Evolutionary conservation across 2,329 filamentous ascomycete genomes (phyloP).

Genomic region (Pseudogymnoascus sp.): DNA sequence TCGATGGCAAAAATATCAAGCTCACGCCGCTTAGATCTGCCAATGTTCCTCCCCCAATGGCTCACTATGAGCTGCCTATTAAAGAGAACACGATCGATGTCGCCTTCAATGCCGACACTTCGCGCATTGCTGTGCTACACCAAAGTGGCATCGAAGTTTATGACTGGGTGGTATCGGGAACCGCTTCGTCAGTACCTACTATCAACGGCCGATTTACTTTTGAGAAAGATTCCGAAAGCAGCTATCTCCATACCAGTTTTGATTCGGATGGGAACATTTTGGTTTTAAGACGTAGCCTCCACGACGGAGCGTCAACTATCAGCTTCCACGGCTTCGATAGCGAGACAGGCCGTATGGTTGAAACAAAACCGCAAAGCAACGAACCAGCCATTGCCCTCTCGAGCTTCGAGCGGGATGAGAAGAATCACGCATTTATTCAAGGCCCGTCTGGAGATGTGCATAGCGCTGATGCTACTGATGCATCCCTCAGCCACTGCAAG

Average conservation of each 20-base stretch:
- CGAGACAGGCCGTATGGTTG: constrained; percentile 23
- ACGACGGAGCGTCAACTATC: constrained; percentile 13
- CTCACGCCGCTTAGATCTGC: constrained; percentile 76
- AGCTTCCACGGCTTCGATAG: constrained; percentile 22
- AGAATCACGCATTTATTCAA: constrained; percentile 23
- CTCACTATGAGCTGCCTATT: constrained; percentile 62
- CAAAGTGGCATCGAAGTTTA: constrained; percentile 59
- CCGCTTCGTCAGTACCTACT: constrained; percentile 39
- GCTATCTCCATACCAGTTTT: neutral
- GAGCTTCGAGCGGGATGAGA: constrained; percentile 20
- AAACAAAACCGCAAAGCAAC: constrained; percentile 16
- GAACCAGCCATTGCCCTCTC: constrained; percentile 17
- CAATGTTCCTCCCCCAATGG: constrained; percentile 90
- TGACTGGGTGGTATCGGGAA: constrained; percentile 55
- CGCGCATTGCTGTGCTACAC: constrained; percentile 65
- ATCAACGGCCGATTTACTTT: constrained; percentile 36
- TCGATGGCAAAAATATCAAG: constrained; percentile 74
- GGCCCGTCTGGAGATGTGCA: constrained; percentile 22
- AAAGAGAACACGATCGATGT: constrained; percentile 63
- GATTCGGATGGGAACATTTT: neutral
- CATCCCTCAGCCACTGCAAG: constrained; percentile 18
- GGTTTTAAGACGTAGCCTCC: neutral
- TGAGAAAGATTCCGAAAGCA: constrained; percentile 18
- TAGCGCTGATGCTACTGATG: constrained; percentile 17
- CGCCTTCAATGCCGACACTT: constrained; percentile 58